These are phyloP conservation scores for Polyplosphaeria fusca DNA, from an alignment of 495 filamentous ascomycete genomes.

Conservation along the genomic window DNA sequence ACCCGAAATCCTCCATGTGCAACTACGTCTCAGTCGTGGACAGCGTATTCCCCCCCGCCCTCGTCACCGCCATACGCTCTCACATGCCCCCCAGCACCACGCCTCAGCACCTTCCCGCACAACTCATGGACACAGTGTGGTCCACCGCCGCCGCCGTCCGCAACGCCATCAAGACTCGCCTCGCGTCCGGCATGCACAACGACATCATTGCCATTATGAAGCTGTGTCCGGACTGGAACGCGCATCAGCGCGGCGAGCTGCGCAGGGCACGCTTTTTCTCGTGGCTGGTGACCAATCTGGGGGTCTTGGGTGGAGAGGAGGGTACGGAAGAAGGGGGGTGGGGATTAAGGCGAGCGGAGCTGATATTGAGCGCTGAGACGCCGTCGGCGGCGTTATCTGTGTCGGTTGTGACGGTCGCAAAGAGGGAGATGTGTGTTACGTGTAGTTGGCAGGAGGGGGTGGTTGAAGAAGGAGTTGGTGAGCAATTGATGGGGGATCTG, in stretches of 20 bases:
- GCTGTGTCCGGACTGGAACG: constrained; percentile 9
- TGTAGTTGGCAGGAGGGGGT: constrained; percentile 19
- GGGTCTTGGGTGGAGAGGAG: constrained; percentile 15
- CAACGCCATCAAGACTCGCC: constrained; percentile 9
- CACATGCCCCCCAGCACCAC: background rate
- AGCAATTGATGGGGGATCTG: constrained; percentile 12
- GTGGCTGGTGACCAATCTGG: constrained; percentile 23
- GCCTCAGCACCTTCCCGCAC: background rate
- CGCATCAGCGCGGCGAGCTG: constrained; percentile 9
- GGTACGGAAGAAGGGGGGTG: background rate
- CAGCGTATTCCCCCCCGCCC: constrained; percentile 12
- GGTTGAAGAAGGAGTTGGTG: constrained; percentile 11
- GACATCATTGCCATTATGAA: constrained; percentile 26
- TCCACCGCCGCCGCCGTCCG: constrained; percentile 9
- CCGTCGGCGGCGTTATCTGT: constrained; percentile 15
- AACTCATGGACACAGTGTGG: constrained; percentile 11
- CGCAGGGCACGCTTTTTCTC: constrained; percentile 11
- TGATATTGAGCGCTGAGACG: constrained; percentile 12
- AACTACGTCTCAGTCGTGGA: constrained; percentile 22
- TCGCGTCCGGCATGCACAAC: constrained; percentile 11
- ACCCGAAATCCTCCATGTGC: constrained; percentile 18
- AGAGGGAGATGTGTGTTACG: constrained; percentile 12
- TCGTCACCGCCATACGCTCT: constrained; percentile 8
- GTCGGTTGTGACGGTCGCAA: constrained; percentile 19
- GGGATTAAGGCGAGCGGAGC: constrained; percentile 11